A percentile compares a stretch with the other conserved stretches of the same genome.
Conservation (phyloP, 768 basidiomycete species). For the Tubosaeta sp. region DNA sequence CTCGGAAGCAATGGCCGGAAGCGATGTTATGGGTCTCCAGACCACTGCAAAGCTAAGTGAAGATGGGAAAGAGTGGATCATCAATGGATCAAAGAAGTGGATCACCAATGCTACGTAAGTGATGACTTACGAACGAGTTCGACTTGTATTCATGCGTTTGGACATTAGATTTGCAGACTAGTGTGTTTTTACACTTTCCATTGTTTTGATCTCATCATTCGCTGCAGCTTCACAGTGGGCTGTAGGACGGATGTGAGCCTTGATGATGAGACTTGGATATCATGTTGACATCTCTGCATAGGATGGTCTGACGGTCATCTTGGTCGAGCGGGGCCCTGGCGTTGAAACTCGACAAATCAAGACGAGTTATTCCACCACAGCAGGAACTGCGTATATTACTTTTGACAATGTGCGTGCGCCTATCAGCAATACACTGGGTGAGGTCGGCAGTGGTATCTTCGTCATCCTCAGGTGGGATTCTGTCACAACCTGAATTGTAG, state of each 20-base stretch:
- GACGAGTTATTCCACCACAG: constrained; percentile 82
- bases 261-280: constrained; percentile 12
- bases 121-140: not conserved
- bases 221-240: constrained; percentile 54
- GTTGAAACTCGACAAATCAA: constrained; percentile 68
- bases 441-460: constrained; percentile 56
- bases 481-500: not conserved
- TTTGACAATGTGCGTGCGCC: constrained; percentile 86
- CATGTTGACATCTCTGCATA: constrained; percentile 25
- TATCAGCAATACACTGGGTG: constrained; percentile 76
- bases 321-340: constrained; percentile 59
- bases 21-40: constrained; percentile 60
- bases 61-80: constrained; percentile 65
- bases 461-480: constrained; percentile 48
- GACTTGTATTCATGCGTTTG: constrained; percentile 1
- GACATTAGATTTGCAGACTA: constrained; percentile 39
- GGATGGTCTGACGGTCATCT: constrained; percentile 60
- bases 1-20: constrained; percentile 70
- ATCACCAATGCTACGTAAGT: constrained; percentile 55
- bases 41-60: constrained; percentile 59
- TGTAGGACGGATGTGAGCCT: constrained; percentile 47
- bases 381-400: constrained; percentile 82
- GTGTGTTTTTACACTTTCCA: constrained; percentile 6
- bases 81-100: constrained; percentile 77
- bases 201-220: constrained; percentile 8